These are phyloP conservation scores for Phytophthora rubi DNA, from an alignment of 352 stramenopile species.

Conservation along the genomic window DNA sequence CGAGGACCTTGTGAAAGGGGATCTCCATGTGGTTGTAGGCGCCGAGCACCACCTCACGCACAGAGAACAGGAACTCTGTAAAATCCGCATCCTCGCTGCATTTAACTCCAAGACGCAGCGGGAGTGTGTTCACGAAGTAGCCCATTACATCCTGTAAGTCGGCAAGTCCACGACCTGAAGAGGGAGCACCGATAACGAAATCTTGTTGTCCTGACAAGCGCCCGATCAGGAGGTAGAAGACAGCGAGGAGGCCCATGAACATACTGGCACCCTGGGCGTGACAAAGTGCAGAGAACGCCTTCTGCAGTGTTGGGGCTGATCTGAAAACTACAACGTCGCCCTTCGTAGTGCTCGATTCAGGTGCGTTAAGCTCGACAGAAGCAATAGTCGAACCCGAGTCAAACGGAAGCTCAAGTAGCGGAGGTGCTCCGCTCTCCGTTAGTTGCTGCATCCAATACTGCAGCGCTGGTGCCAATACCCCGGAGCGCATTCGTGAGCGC, in stretches of 20 bases:
- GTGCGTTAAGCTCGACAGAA: constrained; percentile 4
- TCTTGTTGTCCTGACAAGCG: constrained; percentile 47
- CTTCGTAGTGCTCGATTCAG: background rate
- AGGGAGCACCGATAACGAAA: constrained; percentile 54
- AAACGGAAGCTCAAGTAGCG: constrained; percentile 52
- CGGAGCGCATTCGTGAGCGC: constrained; percentile 40
- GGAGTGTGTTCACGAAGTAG: constrained; percentile 69
- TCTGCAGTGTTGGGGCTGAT: constrained; percentile 33
- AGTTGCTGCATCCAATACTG: constrained; percentile 60
- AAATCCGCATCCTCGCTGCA: constrained; percentile 29
- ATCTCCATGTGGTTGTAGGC: constrained; percentile 59
- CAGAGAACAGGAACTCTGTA: constrained; percentile 35
- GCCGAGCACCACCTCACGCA: constrained; percentile 50
- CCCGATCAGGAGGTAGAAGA: constrained; percentile 57
- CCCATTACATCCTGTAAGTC: constrained; percentile 48
- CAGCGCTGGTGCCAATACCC: constrained; percentile 39
- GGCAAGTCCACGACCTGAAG: constrained; percentile 39
- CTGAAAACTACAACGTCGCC: constrained; percentile 47
- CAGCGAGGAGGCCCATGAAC: constrained; percentile 55
- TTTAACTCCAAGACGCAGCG: constrained; percentile 43
- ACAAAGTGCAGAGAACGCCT: constrained; percentile 41
- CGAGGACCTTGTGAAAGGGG: constrained; percentile 58
- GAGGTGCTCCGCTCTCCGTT: constrained; percentile 16
- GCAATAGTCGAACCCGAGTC: constrained; percentile 12
- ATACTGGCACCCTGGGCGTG: constrained; percentile 44